Evolutionary conservation across 1,284 basidiomycete species (phyloP), one percentile per base, ranked within the genome.

Genomic region (Ustilago hordei): DNA sequence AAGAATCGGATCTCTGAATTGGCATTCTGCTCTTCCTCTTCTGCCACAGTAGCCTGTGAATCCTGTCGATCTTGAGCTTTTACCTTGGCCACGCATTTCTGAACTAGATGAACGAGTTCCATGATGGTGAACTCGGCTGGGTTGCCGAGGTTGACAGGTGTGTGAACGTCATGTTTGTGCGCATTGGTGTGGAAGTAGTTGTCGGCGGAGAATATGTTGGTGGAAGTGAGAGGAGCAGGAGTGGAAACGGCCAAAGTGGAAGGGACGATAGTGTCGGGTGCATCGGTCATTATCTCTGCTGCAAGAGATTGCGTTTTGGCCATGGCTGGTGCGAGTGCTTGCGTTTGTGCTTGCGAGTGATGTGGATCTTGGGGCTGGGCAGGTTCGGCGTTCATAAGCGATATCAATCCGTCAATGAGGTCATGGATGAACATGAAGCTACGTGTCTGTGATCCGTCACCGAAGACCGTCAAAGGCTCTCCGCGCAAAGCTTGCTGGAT

Each of bases 401-500:
- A 61, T 57, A 87, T 87, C 34, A 87, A 61, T 6, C 86, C 86
- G 32, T 89, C 88, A 65, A 90, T 86, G 48, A 90, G 85, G 81
- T 90, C 89, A 84, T 94, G 93, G 73, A 93, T 58, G 53, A 73
- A 74, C 63, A 83, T 85, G 91, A 98, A 97, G 19, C 95, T 98
- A 66, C 96, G 92, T 23, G 96, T 98, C 88, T 98, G 95, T 55
- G 89, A 91, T 69, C 96, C 96, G 85, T 98, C 96, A 58, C 96
- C 96, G 87, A 98, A 99, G 55, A 98, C 93, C 56, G 95, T 97
- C 89, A 99, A 91, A 86, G 97, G 93, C 88, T 98, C 92, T 58
- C 95, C 95, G 81, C 92, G 92, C 66, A 99, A 91, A 9, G 95
- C 96, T 84, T 98, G 95, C 63, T 98, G 92, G 85, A 98, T 96